Base-by-base conservation (phyloP, 345 rosid species). In the Streptanthus diversifolius region DNA sequence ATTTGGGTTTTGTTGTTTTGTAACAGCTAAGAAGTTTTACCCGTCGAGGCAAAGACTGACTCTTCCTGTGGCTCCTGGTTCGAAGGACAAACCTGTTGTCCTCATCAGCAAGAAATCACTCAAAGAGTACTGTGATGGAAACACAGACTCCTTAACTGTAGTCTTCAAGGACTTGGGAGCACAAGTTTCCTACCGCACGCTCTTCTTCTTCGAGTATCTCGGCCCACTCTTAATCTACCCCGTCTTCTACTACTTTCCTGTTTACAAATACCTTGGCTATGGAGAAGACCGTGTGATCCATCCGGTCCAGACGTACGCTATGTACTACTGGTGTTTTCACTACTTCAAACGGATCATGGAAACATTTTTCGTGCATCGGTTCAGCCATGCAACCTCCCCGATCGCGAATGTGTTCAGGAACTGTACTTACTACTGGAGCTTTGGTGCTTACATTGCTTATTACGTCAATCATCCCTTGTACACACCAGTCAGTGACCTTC, bases 31-130 rank as follows among this genome's bases (percentile, higher is more conserved):
- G 80, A 95, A 85, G 60, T 88, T 85, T 83, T 88, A 92, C 72
- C 98, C 98, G 36, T 92, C 99, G 18, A 92, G 98, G 70, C 99
- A 95, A 88, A 85, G 97, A 65, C 90, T 95, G 25, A 92, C 96
- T 22, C 91, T 95, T 17, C 96, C 99, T 0, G 79, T 92, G 19
- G 76, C 86, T 19, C 71, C 88, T 39, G 99, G 92, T 36, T 86
- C 92, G 1, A 95, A 84, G 76, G 96, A 84, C 55, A 87, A 88
- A 73, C 89, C 99, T 8, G 74, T 80, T 1, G 84, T 79, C 61
- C 96, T 95, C 25, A 77, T 49, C 82, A 79, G 74, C 86, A 88
- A 83, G 83, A 90, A 90, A 77, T 77, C 83, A 68, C 90, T 95
- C 29, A 77, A 85, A 65, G 93, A 86, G 40, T 95, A 95, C 76